Conservation (phyloP, 2,329 filamentous ascomycete genomes). For the Microthyrium microscopicum region DNA sequence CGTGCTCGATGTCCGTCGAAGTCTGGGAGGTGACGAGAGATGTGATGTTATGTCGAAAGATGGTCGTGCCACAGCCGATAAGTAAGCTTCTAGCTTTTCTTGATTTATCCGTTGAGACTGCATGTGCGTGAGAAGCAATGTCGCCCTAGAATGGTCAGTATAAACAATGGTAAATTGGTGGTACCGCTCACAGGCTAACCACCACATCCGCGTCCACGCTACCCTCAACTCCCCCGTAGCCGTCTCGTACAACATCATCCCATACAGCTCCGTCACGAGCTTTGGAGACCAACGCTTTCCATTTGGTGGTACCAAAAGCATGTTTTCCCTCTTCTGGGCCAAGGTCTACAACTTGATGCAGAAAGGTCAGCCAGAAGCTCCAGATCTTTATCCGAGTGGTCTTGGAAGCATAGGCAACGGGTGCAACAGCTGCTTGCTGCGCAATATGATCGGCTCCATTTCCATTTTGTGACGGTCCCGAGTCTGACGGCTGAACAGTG, state of each 20-base stretch:
- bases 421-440: constrained; percentile 31
- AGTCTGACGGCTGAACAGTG: constrained; percentile 32
- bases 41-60: constrained; percentile 56
- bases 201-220: constrained; percentile 92
- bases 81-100: constrained; percentile 71
- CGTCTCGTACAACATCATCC: constrained; percentile 78
- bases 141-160: constrained; percentile 45
- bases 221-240: constrained; percentile 75
- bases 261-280: constrained; percentile 84
- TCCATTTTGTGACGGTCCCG: constrained; percentile 19
- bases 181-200: constrained; percentile 50
- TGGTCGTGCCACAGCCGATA: constrained; percentile 59
- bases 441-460: constrained; percentile 16
- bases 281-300: constrained; percentile 65
- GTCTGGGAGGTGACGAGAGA: constrained; percentile 23
- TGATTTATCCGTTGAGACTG: constrained; percentile 72
- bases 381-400: constrained; percentile 86
- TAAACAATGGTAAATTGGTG: neutral
- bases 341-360: constrained; percentile 81
- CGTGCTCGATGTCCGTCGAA: constrained; percentile 20
- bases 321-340: constrained; percentile 81
- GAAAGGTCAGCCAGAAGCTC: constrained; percentile 87
- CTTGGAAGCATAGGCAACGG: constrained; percentile 63
- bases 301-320: constrained; percentile 70
- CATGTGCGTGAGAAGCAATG: constrained; percentile 78